phyloP scores from a whole-genome alignment of 1,284 basidiomycete species.

The Boletus semigastroideus region DNA sequence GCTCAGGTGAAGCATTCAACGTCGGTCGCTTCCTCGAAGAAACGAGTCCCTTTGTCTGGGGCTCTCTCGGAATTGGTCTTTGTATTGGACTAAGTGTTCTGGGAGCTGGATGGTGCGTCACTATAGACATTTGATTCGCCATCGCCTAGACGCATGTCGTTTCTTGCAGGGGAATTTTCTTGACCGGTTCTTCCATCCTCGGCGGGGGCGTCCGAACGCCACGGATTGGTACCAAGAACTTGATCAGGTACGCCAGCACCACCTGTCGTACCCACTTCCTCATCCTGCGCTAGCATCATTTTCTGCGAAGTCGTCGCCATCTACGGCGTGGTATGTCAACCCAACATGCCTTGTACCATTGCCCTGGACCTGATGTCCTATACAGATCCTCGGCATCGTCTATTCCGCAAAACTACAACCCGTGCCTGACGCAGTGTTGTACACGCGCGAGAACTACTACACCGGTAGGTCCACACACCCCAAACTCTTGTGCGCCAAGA shows the following conservation, averaged over 20 bases:
- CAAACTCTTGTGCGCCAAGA: not conserved
- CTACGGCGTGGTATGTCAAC: conserved; percentile 80
- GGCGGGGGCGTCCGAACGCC: conserved; percentile 95
- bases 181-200: conserved; percentile 93
- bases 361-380: not conserved
- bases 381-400: conserved; percentile 89
- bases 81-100: conserved; percentile 93
- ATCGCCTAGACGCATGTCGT: not conserved
- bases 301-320: conserved; percentile 99
- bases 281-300: conserved; percentile 70
- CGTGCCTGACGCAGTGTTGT: conserved; percentile 63
- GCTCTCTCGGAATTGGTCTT: conserved; percentile 85
- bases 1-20: conserved; percentile 89
- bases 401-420: conserved; percentile 78
- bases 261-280: not conserved
- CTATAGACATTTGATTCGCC: not conserved
- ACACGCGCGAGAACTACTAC: conserved; percentile 86
- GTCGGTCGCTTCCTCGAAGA: conserved; percentile 91
- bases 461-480: conserved; percentile 58
- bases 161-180: conserved; percentile 87
- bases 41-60: conserved; percentile 93
- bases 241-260: conserved; percentile 72
- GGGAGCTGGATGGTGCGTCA: conserved; percentile 90
- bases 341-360: not conserved
- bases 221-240: conserved; percentile 94